Conservation (phyloP, 2,329 filamentous ascomycete species). For the Diaporthe velutina region DNA sequence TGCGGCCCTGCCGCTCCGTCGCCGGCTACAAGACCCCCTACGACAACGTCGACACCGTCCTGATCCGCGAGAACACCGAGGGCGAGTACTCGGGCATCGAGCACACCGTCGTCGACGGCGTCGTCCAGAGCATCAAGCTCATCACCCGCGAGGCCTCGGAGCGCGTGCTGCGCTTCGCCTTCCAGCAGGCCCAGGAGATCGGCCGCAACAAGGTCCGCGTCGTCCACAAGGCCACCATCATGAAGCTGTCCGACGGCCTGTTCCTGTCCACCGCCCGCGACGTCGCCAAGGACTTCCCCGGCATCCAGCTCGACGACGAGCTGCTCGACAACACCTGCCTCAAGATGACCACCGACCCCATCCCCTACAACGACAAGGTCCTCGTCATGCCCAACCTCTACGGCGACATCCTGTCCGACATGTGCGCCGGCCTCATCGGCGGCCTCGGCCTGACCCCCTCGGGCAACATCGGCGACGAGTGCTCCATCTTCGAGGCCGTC, state of each 20-base stretch:
- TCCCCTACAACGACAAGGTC: conserved; percentile 99
- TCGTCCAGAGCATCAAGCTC: conserved; percentile 99
- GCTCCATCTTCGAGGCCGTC: conserved; percentile 99
- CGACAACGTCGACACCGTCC: conserved; percentile 94
- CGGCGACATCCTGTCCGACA: conserved; percentile 99
- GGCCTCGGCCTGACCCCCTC: conserved; percentile 97
- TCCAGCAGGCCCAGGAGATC: conserved; percentile 95
- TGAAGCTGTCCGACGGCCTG: conserved; percentile 99
- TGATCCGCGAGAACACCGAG: conserved; percentile 87
- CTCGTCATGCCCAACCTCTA: conserved; percentile 99
- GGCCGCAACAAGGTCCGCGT: conserved; percentile 97
- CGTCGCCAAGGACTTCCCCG: conserved; percentile 94
- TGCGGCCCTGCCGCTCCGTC: conserved; percentile 97
- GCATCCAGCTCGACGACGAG: conserved; percentile 97
- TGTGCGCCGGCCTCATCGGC: conserved; percentile 98
- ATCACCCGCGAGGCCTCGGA: conserved; percentile 96
- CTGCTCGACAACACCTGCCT: conserved; percentile 99
- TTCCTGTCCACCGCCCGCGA: conserved; percentile 91
- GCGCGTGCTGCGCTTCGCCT: conserved; percentile 95
- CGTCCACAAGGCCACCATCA: conserved; percentile 99
- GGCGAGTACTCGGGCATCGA: conserved; percentile 48
- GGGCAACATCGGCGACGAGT: conserved; percentile 98
- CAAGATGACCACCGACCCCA: conserved; percentile 97
- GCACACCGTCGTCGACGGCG: conserved; percentile 69
- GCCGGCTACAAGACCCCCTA: conserved; percentile 99